Conservation (phyloP, 768 basidiomycete genomes). For the Auricularia heimuer region DNA sequence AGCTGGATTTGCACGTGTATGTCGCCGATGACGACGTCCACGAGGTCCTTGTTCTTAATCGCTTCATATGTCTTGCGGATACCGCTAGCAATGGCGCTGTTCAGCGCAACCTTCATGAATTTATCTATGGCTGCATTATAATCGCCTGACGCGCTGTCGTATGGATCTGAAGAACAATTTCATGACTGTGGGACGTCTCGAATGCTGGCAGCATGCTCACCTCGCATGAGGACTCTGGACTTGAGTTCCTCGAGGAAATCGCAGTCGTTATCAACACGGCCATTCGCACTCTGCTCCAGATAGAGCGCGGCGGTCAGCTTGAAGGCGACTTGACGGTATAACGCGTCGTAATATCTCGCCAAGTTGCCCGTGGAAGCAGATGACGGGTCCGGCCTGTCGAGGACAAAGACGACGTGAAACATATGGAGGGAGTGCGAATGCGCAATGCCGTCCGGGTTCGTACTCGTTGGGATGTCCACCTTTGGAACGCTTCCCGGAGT, state of each 20-base stretch:
- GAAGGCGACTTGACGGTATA: conserved; percentile 85
- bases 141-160: neutral
- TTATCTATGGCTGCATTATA: conserved; percentile 17
- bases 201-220: conserved; percentile 23
- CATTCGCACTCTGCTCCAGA: conserved; percentile 78
- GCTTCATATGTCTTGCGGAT: conserved; percentile 74
- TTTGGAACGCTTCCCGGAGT: neutral
- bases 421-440: conserved; percentile 37
- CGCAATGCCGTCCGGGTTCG: neutral
- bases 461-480: neutral
- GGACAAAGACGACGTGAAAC: conserved; percentile 79
- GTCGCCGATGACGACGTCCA: conserved; percentile 67
- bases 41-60: conserved; percentile 65
- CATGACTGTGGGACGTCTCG: too few relatives aligned
- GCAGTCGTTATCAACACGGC: conserved; percentile 79
- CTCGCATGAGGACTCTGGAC: conserved; percentile 59
- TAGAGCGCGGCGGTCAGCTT: conserved; percentile 86
- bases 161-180: neutral
- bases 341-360: conserved; percentile 69
- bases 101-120: conserved; percentile 40
- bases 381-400: conserved; percentile 85
- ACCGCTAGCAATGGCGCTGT: conserved; percentile 65
- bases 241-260: conserved; percentile 59
- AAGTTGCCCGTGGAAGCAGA: conserved; percentile 72
- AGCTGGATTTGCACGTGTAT: conserved; percentile 80